phyloP scores from a whole-genome alignment of 208 protist genomes.

The Trypanosoma caninum region DNA sequence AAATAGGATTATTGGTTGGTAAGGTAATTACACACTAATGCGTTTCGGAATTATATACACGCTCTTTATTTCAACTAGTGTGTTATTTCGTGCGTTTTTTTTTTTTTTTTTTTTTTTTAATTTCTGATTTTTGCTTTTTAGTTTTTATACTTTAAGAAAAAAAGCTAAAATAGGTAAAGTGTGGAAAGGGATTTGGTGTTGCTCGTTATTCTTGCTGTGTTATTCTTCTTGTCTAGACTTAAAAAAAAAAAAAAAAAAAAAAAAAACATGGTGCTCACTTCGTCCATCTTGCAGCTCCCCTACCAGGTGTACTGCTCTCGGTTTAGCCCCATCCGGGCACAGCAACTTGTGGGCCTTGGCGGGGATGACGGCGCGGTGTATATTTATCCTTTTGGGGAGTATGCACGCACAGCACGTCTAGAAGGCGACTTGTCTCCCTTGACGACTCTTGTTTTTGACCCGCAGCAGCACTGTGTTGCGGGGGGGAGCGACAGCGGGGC shows the following conservation, averaged over 20 bases:
- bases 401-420: slow-evolving; percentile 44
- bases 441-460: slow-evolving; percentile 64
- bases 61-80: not conserved
- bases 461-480: slow-evolving; percentile 44
- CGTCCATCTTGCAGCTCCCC: slow-evolving; percentile 46
- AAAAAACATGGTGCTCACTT: slow-evolving; percentile 24
- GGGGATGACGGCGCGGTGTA: slow-evolving; percentile 55
- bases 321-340: slow-evolving; percentile 50
- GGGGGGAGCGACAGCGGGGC: slow-evolving; percentile 59
- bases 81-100: not conserved
- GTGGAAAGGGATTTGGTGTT: too few species aligned
- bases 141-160: too few species aligned
- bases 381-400: slow-evolving; percentile 63
- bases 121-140: too few species aligned
- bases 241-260: not conserved
- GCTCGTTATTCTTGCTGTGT: too few species aligned
- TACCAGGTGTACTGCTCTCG: slow-evolving; percentile 56
- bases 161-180: too few species aligned
- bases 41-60: not conserved
- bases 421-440: slow-evolving; percentile 46
- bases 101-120: slow-evolving; percentile 10
- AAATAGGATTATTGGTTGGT: too few species aligned
- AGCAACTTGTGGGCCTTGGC: slow-evolving; percentile 62
- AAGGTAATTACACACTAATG: not conserved
- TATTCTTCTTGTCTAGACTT: not conserved